A percentile compares a stretch with the other conserved stretches of the same genome.
These are phyloP conservation scores for Tilletia caries DNA, from an alignment of 1,284 basidiomycete genomes.

Conservation along the genomic window DNA sequence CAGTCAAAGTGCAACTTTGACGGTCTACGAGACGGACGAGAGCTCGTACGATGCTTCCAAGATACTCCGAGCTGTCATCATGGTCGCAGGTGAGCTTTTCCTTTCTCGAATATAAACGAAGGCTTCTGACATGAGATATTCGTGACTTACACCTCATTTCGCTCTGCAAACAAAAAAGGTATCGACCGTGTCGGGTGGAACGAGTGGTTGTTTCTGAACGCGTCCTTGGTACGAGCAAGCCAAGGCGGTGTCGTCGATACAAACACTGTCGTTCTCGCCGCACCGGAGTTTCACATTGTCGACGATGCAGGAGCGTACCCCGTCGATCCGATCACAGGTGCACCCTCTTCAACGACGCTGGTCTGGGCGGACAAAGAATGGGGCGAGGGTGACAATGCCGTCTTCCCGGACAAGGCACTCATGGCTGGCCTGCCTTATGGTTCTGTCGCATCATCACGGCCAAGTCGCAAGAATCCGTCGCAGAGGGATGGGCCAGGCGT, in stretches of 20 bases:
- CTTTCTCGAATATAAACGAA: not conserved
- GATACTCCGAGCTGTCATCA: slow-evolving; percentile 17
- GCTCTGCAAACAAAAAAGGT: not conserved
- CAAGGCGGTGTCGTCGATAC: slow-evolving; percentile 30
- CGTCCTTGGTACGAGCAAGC: slow-evolving; percentile 29
- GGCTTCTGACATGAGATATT: too few species aligned
- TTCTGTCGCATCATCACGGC: not conserved
- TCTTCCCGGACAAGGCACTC: slow-evolving; percentile 26
- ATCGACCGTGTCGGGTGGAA: slow-evolving; percentile 24
- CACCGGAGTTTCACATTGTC: slow-evolving; percentile 41
- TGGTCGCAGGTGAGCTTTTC: slow-evolving; percentile 14
- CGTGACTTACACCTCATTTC: not conserved
- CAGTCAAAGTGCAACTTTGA: not conserved
- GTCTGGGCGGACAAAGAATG: slow-evolving; percentile 36
- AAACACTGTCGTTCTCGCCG: slow-evolving; percentile 42
- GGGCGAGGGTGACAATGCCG: slow-evolving; percentile 32
- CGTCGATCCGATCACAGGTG: slow-evolving; percentile 20
- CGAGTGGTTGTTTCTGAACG: slow-evolving; percentile 41
- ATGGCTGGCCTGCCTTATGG: slow-evolving; percentile 3
- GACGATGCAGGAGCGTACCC: slow-evolving; percentile 40
- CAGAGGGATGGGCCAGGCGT: slow-evolving; percentile 18
- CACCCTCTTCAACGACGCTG: slow-evolving; percentile 27
- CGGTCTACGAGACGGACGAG: not conserved
- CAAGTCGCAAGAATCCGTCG: not conserved
- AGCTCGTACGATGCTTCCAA: slow-evolving; percentile 23